Base-by-base conservation (phyloP, 1,284 basidiomycete genomes). In the Sanghuangporus weigelae region DNA sequence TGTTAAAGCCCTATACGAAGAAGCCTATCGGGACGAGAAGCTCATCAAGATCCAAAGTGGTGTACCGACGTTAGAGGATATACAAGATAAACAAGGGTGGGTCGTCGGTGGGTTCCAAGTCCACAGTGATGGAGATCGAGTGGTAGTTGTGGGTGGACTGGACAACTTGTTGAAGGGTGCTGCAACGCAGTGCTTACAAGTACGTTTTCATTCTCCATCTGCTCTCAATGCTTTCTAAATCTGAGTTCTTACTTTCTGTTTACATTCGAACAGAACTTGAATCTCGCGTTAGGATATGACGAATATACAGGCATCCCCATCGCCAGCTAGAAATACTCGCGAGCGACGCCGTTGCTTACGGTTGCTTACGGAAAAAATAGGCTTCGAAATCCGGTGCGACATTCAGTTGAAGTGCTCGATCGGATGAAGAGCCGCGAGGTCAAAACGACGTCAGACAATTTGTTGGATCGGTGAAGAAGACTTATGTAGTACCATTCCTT, bases 111-210 rank as follows among this genome's bases (percentile, higher is more conserved):
- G 96, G 2, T 88, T 96, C 73, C 97, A 99, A 77, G 92, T 98
- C 11, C 93, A 97, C 74, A 92, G 88, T 64, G 82, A 84, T 48
- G 92, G 93, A 0, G 90, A 93, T 71, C 80, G 96, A 53, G 96
- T 92, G 2, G 96, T 99, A 16, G 85, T 98, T 6, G 94, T 97
- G 11, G 95, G 93, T 62, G 93, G 94, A 0, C 76, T 99, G 68
- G 97, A 99, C 74, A 99, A 99, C 77, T 77, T 99, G 64, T 81
- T 99, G 66, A 99, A 99, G 76, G 96, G 96, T 10, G 97, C 96
- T 55, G 96, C 96, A 7, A 99, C 96, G 19, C 97, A 99, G 77
- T 98, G 96, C 75, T 73, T 99, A 65, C 95, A 96, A 82, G 92
- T 93, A 64, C 48, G 86, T 73, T 11, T 51, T 19, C 12, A n/a